phyloP scores from a whole-genome alignment of 352 stramenopile genomes.

The Hyaloperonospora arabidopsidis region DNA sequence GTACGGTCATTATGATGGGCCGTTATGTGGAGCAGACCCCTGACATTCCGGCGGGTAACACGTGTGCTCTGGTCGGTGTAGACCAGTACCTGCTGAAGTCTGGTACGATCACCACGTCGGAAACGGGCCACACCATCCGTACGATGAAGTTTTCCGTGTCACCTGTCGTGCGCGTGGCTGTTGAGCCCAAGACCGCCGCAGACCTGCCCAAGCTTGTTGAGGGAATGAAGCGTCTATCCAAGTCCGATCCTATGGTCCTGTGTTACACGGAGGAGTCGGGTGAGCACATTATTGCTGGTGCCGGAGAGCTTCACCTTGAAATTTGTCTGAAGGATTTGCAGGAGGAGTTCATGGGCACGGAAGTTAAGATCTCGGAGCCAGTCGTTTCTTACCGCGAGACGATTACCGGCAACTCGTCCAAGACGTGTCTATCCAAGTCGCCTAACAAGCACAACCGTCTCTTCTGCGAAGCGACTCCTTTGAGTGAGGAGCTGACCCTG shows the following conservation, averaged over 20 bases:
- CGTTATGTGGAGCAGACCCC: conserved; percentile 96
- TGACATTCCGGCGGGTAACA: conserved; percentile 99
- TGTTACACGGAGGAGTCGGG: conserved; percentile 99
- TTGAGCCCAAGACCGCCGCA: conserved; percentile 97
- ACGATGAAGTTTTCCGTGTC: conserved; percentile 99
- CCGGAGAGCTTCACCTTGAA: conserved; percentile 98
- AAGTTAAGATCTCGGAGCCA: conserved; percentile 98
- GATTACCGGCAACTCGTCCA: conserved; percentile 90
- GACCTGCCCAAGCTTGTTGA: conserved; percentile 99
- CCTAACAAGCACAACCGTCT: conserved; percentile 99
- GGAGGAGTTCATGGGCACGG: conserved; percentile 98
- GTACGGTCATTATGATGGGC: conserved; percentile 99
- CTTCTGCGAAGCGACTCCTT: conserved; percentile 89
- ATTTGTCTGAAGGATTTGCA: conserved; percentile 99
- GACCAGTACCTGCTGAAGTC: conserved; percentile 99
- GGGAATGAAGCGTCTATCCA: conserved; percentile 99
- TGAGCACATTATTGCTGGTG: conserved; percentile 99
- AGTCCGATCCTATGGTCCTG: conserved; percentile 99
- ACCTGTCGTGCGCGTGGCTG: conserved; percentile 98
- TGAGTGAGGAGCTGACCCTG: conserved; percentile 91
- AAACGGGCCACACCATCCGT: conserved; percentile 97
- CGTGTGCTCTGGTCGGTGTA: conserved; percentile 97
- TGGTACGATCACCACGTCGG: conserved; percentile 97
- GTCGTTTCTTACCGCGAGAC: conserved; percentile 99
- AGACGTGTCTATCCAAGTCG: conserved; percentile 98